These are phyloP conservation scores for Penicillium sp. DNA, from an alignment of 2,329 filamentous ascomycete species.

Conservation along the genomic window DNA sequence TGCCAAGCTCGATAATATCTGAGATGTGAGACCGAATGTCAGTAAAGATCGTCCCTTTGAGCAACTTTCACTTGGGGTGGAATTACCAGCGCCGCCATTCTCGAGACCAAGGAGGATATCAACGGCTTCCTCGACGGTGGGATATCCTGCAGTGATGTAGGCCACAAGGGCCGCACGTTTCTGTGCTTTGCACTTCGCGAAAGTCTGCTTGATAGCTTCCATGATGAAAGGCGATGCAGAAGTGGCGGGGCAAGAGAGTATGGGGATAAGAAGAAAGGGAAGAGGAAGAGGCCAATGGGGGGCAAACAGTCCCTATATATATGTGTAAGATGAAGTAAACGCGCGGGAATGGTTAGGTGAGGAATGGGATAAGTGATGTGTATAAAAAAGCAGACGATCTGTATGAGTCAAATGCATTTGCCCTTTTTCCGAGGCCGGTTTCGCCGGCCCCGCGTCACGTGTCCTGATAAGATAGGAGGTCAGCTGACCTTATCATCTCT, in stretches of 20 bases:
- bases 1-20: conserved; percentile 94
- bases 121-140: conserved; percentile 75
- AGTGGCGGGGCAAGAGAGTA: conserved; percentile 12
- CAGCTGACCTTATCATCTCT: neutral
- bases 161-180: conserved; percentile 79
- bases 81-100: conserved; percentile 80
- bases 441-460: conserved; percentile 18
- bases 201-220: conserved; percentile 56
- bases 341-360: neutral
- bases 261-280: neutral
- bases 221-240: conserved; percentile 30
- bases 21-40: conserved; percentile 14
- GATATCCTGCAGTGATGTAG: conserved; percentile 94
- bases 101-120: conserved; percentile 86
- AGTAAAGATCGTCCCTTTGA: conserved; percentile 4
- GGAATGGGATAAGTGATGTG: neutral
- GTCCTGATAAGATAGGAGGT: conserved; percentile 15
- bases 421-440: conserved; percentile 16
- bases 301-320: conserved; percentile 2
- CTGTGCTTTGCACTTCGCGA: conserved; percentile 57
- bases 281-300: conserved; percentile 4
- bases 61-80: neutral
- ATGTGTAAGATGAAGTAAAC: neutral
- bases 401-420: conserved; percentile 16
- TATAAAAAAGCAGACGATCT: neutral